These are phyloP conservation scores for Dictyostelium citrinum DNA, from an alignment of 78 protist species.

Conservation along the genomic window DNA sequence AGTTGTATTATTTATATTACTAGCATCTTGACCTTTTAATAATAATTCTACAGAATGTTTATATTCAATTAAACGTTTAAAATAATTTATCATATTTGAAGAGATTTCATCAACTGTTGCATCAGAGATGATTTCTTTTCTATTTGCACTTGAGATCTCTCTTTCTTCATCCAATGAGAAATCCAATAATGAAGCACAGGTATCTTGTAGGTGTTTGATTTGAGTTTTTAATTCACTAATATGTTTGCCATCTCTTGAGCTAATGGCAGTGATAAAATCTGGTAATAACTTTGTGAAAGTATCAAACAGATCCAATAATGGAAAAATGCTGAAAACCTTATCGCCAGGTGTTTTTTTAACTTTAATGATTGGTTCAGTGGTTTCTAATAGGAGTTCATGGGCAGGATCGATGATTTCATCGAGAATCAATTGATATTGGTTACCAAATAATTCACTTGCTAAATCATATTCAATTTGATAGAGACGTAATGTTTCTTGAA, in stretches of 20 bases:
- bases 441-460: constrained; percentile 43
- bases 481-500: constrained; percentile 30
- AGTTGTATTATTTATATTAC: background rate
- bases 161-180: constrained; percentile 19
- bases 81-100: constrained; percentile 62
- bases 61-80: constrained; percentile 66
- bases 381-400: constrained; percentile 51
- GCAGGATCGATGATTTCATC: constrained; percentile 58
- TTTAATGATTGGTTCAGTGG: constrained; percentile 65
- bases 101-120: constrained; percentile 62
- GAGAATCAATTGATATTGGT: constrained; percentile 49
- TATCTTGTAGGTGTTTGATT: constrained; percentile 11
- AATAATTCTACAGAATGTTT: constrained; percentile 50
- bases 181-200: constrained; percentile 34
- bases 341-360: constrained; percentile 15
- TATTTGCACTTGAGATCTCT: background rate
- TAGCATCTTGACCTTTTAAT: background rate
- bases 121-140: background rate
- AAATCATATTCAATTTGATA: constrained; percentile 69
- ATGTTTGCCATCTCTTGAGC: constrained; percentile 55
- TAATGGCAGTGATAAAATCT: constrained; percentile 11
- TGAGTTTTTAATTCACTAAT: constrained; percentile 29
- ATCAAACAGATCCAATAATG: constrained; percentile 62
- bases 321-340: constrained; percentile 41
- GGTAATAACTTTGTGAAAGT: constrained; percentile 36